These are phyloP conservation scores for Leptographium lundbergii DNA, from an alignment of 2,329 filamentous ascomycete genomes.

Conservation along the genomic window DNA sequence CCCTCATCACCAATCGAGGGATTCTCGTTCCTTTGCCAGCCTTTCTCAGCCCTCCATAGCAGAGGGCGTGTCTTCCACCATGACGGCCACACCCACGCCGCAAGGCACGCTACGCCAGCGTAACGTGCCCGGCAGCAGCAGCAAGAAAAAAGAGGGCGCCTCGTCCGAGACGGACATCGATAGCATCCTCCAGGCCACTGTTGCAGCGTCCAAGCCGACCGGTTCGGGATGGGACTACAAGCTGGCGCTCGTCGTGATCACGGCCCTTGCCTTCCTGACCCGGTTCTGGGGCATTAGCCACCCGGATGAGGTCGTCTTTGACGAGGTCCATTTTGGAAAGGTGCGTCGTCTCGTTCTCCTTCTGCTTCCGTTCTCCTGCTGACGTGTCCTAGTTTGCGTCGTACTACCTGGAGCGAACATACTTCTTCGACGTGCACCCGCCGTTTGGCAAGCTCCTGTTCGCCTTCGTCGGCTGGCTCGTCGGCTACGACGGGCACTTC, in stretches of 20 bases:
- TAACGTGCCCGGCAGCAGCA: constrained; percentile 27
- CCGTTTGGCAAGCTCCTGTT: constrained; percentile 97
- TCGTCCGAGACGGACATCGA: constrained; percentile 36
- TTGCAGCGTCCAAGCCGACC: constrained; percentile 20
- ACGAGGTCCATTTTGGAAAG: constrained; percentile 99
- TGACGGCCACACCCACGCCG: constrained; percentile 29
- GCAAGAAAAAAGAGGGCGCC: constrained; percentile 36
- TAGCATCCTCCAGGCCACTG: constrained; percentile 30
- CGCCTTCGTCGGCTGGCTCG: constrained; percentile 91
- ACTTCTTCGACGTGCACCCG: constrained; percentile 99
- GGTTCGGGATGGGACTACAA: constrained; percentile 73
- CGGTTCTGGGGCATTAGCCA: constrained; percentile 94
- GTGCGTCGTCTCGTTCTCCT: constrained; percentile 33
- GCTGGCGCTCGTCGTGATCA: constrained; percentile 65
- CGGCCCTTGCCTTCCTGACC: constrained; percentile 73
- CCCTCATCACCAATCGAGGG: not conserved
- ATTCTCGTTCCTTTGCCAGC: not conserved
- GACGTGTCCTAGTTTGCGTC: constrained; percentile 47
- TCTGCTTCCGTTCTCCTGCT: not conserved
- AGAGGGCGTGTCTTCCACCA: not conserved
- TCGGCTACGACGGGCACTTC: constrained; percentile 94
- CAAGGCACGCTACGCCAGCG: constrained; percentile 49
- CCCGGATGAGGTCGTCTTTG: constrained; percentile 93
- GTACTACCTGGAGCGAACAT: constrained; percentile 86
- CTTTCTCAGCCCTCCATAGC: not conserved